Evolutionary conservation across 2,329 filamentous ascomycete genomes (phyloP).

Genomic region (Ophiostoma quercus): DNA sequence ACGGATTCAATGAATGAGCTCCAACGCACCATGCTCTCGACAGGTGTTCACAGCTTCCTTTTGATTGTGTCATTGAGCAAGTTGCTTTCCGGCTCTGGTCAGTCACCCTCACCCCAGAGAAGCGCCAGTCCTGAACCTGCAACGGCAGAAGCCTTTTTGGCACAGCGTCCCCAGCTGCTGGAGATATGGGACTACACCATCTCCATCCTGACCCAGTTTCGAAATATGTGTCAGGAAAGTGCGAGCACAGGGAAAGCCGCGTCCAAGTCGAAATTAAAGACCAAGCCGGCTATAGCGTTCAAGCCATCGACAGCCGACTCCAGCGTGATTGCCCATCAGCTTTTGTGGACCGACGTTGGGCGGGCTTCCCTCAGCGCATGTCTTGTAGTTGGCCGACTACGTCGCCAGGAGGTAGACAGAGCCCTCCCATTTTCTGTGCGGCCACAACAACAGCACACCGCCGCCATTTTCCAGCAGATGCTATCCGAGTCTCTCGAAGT

Average conservation of each 20-base stretch:
- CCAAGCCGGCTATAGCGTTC: neutral
- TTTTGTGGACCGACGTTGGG: slow-evolving; percentile 21
- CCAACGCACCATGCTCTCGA: slow-evolving; percentile 20
- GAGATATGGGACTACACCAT: slow-evolving; percentile 23
- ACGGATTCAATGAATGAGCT: slow-evolving; percentile 17
- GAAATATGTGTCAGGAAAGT: neutral
- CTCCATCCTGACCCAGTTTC: slow-evolving; percentile 19
- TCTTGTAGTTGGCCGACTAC: slow-evolving; percentile 15
- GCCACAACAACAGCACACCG: slow-evolving; percentile 17
- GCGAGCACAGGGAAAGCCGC: neutral
- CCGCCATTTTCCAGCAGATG: slow-evolving; percentile 16
- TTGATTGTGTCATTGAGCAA: slow-evolving; percentile 12
- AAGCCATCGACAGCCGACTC: neutral
- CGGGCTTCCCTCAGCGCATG: slow-evolving; percentile 21
- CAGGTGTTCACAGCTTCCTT: slow-evolving; percentile 21
- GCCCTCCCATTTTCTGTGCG: slow-evolving; percentile 15
- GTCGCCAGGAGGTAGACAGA: slow-evolving; percentile 19
- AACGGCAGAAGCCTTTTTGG: neutral
- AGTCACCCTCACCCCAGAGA: neutral
- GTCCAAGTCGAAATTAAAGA: neutral
- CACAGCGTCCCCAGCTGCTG: slow-evolving; percentile 18
- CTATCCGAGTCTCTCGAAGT: slow-evolving; percentile 3
- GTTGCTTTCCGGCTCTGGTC: neutral
- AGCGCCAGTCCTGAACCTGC: neutral
- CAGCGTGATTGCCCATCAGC: slow-evolving; percentile 8